Percentiles rank a stretch among this genome's conserved stretches.
phyloP scores from a whole-genome alignment of 352 stramenopile genomes.

The Globisporangium emineosum region DNA sequence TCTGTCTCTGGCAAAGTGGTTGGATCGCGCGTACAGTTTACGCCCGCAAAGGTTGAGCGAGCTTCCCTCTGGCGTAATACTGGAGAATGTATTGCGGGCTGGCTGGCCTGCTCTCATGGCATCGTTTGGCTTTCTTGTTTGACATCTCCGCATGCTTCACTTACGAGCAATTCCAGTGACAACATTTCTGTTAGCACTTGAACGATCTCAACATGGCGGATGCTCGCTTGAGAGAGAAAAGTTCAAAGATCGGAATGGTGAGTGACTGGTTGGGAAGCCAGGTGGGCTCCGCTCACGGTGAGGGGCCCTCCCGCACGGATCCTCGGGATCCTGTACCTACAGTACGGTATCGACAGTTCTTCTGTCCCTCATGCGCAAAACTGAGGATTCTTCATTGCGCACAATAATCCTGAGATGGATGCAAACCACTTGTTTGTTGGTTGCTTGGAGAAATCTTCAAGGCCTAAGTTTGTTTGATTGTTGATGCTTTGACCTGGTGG shows the following conservation, averaged over 20 bases:
- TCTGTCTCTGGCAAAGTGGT: constrained; percentile 4
- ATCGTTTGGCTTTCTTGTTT: not conserved
- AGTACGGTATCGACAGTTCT: not conserved
- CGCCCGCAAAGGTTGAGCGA: constrained; percentile 5
- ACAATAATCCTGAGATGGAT: not conserved
- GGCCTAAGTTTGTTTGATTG: not conserved
- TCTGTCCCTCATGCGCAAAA: not conserved
- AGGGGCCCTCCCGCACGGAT: not conserved
- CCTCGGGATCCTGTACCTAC: not conserved
- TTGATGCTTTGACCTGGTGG: not conserved
- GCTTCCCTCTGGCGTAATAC: constrained; percentile 11
- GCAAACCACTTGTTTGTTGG: not conserved
- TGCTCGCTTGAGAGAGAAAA: not conserved
- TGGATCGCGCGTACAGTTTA: constrained; percentile 12
- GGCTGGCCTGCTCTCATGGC: not conserved
- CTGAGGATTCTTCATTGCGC: not conserved
- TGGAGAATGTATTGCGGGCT: not conserved
- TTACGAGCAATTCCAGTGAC: not conserved
- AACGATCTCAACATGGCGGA: not conserved
- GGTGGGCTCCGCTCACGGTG: not conserved
- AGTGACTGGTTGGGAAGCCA: not conserved
- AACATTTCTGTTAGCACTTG: not conserved
- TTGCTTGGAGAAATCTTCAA: not conserved
- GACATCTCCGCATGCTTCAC: not conserved
- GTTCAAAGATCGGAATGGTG: not conserved